Base-by-base conservation (phyloP, 306 rosid species). In the Prunus padus region DNA sequence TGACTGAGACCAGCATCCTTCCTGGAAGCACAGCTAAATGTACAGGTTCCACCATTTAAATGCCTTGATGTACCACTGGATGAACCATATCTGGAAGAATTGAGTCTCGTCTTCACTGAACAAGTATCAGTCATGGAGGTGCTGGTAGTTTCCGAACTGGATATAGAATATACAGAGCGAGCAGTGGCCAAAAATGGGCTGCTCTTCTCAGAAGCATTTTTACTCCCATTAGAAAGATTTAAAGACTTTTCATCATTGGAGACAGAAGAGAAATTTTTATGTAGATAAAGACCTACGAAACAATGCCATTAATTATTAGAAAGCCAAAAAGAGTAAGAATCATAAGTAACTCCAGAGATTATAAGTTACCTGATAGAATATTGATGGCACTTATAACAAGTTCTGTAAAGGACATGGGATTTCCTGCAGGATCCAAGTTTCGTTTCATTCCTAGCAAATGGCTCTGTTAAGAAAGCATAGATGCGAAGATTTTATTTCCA, bases 371-470 rank as follows among this genome's bases (percentile, higher is more conserved):
- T 79, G 99, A 96, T 55, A 96, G 96, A 78, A 88, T 83, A 77
- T 87, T 96, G 78, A 89, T 89, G 88, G 88, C 75, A 47, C 83
- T 68, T 80, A 92, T 81, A 67, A 90, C 79, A 82, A 92, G 86
- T 87, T 88, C 89, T 1, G 93, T 81, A 69, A 92, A 92, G 61
- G 87, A 86, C 55, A 83, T 15, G 6, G 85, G 78, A 65, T 76
- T 69, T 73, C 87, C 85, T 40, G 15, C 79, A 72, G 81, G 76
- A 72, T 72, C 80, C 74, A 72, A 76, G 49, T 77, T 92, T 62
- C 89, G 70, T 88, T 88, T 92, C 92, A 96, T 86, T 81, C 77
- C 86, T 82, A 96, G 98, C 85, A 96, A 88, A 88, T 96, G 97
- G 82, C 79, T 80, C 99, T 96, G 83, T 52, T 76, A 78, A 76